Evolutionary conservation across 805 yeast species (phyloP), one percentile per base, ranked within the genome.

Genomic region (Blastobotrys attinorum): DNA sequence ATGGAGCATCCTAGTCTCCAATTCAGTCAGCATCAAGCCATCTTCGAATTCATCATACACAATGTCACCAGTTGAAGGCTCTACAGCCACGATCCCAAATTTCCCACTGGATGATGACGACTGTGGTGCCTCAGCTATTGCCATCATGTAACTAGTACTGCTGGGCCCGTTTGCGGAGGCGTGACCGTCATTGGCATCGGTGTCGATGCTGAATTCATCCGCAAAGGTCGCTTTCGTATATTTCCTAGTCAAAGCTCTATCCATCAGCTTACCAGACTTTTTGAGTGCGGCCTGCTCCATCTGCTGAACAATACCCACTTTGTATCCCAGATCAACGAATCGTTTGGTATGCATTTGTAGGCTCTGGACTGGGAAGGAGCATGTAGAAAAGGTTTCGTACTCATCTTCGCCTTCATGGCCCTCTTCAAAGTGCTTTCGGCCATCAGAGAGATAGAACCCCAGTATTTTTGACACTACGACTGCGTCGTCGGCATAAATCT

Each of bases 291-390:
- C 81, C 0, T 90, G 77, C 57, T 90, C 97, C 3, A 76, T 66
- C 57, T 92, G 97, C 55, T 82, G 81, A 0, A 89, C 92, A 1
- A 92, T 77, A 0, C 94, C 97, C 3, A 92, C 86, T 58, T 83
- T 89, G 47, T 76, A 65, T 0, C 96, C 96, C 43, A 68, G 69
- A 32, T 73, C 75, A 3, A 92, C 69, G 15, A 90, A 64, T 47
- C 90, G 70, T 58, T 83, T 83, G 31, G 89, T 64, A 59, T 90
- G 90, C 23, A 83, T 71, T 51, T 83, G 83, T 11, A 92, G 66
- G 46, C 92, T 39, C 22, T 68, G 75, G 41, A 82, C 83, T 1
- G 97, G 97, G 27, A 92, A 83, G 5, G 92, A 80, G 48, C 95
- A 83, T 55, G 85, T 83, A 0, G 96, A 90, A 54, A 85, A 80